A percentile compares a stretch with the other conserved stretches of the same genome.
Conservation (phyloP, 1,284 basidiomycete genomes). For the Ustilago shanxiensis region DNA sequence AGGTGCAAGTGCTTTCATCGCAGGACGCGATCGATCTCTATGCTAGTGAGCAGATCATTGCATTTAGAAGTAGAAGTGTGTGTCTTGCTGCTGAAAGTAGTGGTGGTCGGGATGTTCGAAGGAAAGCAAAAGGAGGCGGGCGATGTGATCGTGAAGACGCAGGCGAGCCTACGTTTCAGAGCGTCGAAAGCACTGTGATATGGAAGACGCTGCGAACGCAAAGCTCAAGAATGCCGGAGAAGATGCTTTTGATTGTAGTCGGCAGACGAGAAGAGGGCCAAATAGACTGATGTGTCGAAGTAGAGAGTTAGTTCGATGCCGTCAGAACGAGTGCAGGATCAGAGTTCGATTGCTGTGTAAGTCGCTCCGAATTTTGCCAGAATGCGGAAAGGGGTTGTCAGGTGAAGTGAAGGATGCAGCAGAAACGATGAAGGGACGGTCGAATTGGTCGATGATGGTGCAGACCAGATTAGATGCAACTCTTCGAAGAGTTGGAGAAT, state of each 20-base stretch:
- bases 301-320: background rate
- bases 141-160: too few relatives aligned
- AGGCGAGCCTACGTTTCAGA: too few relatives aligned
- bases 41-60: constrained; percentile 29
- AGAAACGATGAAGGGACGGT: background rate
- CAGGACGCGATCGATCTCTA: constrained; percentile 25
- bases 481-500: background rate
- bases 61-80: background rate
- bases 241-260: background rate
- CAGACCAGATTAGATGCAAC: background rate
- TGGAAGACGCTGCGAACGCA: background rate
- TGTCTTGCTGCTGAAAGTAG: too few relatives aligned
- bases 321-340: background rate
- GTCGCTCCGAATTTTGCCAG: background rate
- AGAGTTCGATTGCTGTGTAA: background rate
- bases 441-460: background rate
- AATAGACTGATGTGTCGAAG: background rate
- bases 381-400: background rate
- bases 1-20: constrained; percentile 3
- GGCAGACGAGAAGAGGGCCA: background rate
- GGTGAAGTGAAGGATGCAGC: background rate
- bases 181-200: too few relatives aligned
- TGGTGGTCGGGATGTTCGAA: background rate
- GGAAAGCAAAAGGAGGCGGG: background rate
- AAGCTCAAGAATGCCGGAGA: background rate